Evolutionary conservation across 306 rosid genomes (phyloP).

Genomic region (Mimosa bimucronata): DNA sequence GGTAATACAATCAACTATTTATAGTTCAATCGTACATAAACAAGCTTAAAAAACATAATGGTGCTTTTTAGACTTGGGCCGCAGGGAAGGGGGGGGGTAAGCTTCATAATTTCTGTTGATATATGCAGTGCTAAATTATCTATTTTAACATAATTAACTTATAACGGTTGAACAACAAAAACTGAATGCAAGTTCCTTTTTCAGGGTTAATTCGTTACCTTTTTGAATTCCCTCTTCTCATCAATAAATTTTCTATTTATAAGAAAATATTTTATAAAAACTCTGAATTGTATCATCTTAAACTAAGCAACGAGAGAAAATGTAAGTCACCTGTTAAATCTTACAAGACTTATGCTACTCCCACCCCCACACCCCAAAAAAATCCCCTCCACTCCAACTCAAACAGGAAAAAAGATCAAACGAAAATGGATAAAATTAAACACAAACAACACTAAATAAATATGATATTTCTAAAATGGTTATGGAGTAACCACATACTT

Average conservation of each 20-base stretch:
- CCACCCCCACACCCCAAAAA: background rate
- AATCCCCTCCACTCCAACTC: background rate
- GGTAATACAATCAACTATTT: constrained; percentile 9
- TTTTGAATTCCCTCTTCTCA: background rate
- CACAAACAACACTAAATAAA: background rate
- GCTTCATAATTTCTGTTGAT: constrained; percentile 15
- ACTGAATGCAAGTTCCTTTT: background rate
- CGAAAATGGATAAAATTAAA: constrained; percentile 20
- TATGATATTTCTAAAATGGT: constrained; percentile 26
- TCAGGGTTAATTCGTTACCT: background rate
- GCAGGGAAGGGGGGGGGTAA: no score
- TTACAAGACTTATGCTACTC: background rate
- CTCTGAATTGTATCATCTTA: background rate
- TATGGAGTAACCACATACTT: constrained; percentile 57
- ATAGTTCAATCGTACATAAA: constrained; percentile 12
- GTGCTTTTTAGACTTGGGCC: constrained; percentile 4
- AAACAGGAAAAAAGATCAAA: background rate
- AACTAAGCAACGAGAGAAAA: background rate
- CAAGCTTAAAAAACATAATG: background rate
- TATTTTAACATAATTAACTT: background rate
- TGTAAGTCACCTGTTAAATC: background rate
- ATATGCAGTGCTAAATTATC: background rate
- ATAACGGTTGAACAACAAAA: background rate
- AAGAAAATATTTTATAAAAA: background rate
- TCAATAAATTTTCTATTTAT: background rate